These are phyloP conservation scores for Pseudopithomyces chartarum DNA, from an alignment of 2,329 filamentous ascomycete genomes.

Conservation along the genomic window DNA sequence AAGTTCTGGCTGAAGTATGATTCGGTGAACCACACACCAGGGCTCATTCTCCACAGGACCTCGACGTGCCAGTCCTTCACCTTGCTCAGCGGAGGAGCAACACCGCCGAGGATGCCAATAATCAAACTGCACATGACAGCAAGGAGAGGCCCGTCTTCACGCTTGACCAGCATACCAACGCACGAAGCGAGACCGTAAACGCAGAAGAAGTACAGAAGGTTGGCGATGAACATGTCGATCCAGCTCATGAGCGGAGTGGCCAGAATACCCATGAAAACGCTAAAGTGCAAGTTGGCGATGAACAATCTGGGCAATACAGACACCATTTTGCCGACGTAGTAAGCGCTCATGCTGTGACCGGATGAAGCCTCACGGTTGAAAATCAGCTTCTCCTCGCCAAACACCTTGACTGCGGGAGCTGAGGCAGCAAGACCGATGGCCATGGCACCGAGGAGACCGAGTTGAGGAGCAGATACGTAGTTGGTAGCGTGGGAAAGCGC, in stretches of 20 bases:
- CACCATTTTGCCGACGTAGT: constrained; percentile 62
- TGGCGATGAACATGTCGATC: constrained; percentile 54
- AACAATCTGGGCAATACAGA: constrained; percentile 58
- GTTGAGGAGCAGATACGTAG: constrained; percentile 56
- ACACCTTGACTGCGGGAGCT: constrained; percentile 61
- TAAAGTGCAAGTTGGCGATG: constrained; percentile 60
- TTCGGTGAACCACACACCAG: constrained; percentile 62
- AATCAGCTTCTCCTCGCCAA: constrained; percentile 61
- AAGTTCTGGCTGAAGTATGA: constrained; percentile 61
- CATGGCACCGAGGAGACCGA: constrained; percentile 59
- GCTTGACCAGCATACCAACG: constrained; percentile 59
- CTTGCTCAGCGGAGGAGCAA: constrained; percentile 56
- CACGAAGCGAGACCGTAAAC: constrained; percentile 61
- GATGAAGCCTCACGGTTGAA: constrained; percentile 62
- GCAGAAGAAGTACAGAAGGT: constrained; percentile 63
- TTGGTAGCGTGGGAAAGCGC: constrained; percentile 59
- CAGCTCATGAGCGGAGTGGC: constrained; percentile 58
- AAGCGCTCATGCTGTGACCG: constrained; percentile 61
- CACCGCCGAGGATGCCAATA: constrained; percentile 60
- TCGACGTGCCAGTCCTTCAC: constrained; percentile 59
- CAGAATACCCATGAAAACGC: constrained; percentile 56
- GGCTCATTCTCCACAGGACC: constrained; percentile 61
- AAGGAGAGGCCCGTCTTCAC: constrained; percentile 62
- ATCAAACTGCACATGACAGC: constrained; percentile 61
- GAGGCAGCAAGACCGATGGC: constrained; percentile 61